phyloP scores from a whole-genome alignment of 305 asterid species.

The Fraxinus sp. region DNA sequence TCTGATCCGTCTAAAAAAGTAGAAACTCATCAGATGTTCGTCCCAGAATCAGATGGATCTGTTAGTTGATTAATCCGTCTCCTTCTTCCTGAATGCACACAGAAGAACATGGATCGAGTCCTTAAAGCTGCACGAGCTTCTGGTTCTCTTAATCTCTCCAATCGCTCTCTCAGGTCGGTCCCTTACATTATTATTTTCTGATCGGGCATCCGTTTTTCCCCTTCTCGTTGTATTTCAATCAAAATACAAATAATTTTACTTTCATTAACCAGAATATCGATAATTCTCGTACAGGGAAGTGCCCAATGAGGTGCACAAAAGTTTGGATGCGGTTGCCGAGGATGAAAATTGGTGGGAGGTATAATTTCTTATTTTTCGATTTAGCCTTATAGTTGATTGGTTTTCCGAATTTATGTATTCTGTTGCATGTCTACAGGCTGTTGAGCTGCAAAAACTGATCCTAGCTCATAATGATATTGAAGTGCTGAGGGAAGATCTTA shows the following conservation, averaged over 20 bases:
- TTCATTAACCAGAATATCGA: neutral
- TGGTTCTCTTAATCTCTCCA: constrained; percentile 91
- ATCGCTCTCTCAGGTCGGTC: constrained; percentile 80
- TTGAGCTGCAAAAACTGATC: constrained; percentile 92
- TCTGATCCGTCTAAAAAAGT: neutral
- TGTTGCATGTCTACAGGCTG: constrained; percentile 53
- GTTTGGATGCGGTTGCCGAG: constrained; percentile 71
- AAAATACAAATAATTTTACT: neutral
- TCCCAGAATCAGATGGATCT: neutral
- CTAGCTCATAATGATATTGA: constrained; percentile 87
- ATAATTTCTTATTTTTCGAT: constrained; percentile 17
- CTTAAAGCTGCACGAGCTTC: constrained; percentile 88
- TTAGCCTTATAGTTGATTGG: neutral
- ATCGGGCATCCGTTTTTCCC: neutral
- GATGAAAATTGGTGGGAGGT: constrained; percentile 99
- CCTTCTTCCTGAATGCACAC: neutral
- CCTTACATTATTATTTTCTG: constrained; percentile 7
- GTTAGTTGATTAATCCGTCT: neutral
- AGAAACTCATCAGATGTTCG: neutral
- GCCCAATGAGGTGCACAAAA: constrained; percentile 76
- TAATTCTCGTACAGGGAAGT: constrained; percentile 57
- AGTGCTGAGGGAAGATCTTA: constrained; percentile 72
- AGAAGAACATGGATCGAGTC: constrained; percentile 62
- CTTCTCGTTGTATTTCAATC: neutral
- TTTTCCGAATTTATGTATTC: constrained; percentile 8